Base-by-base conservation (phyloP, 305 asterid genomes). In the Coffea humblotiana region DNA sequence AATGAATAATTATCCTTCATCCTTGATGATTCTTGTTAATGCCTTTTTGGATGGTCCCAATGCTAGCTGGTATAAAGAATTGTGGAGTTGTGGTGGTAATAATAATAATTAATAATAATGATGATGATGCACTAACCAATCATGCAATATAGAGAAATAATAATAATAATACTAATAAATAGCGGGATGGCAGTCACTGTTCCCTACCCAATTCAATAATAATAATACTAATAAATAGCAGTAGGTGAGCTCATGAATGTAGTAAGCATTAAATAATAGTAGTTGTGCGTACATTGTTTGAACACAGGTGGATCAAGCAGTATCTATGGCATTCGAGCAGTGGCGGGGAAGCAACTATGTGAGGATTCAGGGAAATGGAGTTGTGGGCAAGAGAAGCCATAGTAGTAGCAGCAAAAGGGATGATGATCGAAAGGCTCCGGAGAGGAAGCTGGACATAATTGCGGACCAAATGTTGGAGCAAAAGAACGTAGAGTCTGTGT, bases 241-340 rank as follows among this genome's bases (percentile, higher is more conserved):
- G 3, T 37, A 37, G 43, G 6, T 10, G 6, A 47, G 51, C 9
- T 47, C 13, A 8, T 63, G 67, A 9, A 6, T 25, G 11, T 8
- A 29, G 32, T 29, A 29, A 29, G 32, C 32, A 9, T n/a, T 21
- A 70, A 47, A 40, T 48, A 68, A 27, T 60, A 16, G 15, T 16
- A 16, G 56, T 64, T 27, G 70, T 64, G 8, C 3, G 8, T 12
- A 48, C 32, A 37, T 52, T 58, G 52, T 27, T 21, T 18, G 0
- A 47, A 29, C 54, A n/a, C 82, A 93, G 97, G 97, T 93, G 71
- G 98, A 94, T 84, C 95, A 94, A 84, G 94, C 98, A 9, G 93
- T 94, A 68, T 88, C 98, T 3, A 88, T 90, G 98, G 97, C 98
- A 49, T 94, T 94, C 86, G 91, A 93, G 15, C 82, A 91, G 43